phyloP scores from a whole-genome alignment of 2,329 filamentous ascomycete genomes.

The Calonectria ilicicola region DNA sequence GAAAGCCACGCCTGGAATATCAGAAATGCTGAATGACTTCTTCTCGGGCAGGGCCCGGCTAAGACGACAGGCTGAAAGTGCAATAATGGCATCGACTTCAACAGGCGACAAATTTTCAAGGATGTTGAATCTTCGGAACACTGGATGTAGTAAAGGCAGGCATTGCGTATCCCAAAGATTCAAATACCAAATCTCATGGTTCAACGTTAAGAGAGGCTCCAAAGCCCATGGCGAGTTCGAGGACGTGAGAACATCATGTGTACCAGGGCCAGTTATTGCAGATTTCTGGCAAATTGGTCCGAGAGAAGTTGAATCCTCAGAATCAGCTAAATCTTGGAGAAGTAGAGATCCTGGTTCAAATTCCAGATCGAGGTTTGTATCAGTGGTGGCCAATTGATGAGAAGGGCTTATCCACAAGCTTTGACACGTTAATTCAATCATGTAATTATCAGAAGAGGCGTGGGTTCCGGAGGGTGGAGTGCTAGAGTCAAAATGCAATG shows the following conservation, averaged over 20 bases:
- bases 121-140: not conserved
- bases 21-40: not conserved
- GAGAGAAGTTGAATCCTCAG: too few species aligned
- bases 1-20: not conserved
- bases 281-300: not conserved
- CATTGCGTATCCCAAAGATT: slow-evolving; percentile 20
- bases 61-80: slow-evolving; percentile 19
- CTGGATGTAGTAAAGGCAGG: slow-evolving; percentile 15
- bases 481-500: not conserved
- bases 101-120: not conserved
- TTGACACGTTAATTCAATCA: not conserved
- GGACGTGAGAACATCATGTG: not conserved
- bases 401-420: too few species aligned
- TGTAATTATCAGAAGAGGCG: not conserved
- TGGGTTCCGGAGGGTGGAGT: too few species aligned
- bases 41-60: slow-evolving; percentile 21
- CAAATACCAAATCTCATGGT: slow-evolving; percentile 10
- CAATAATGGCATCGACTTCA: slow-evolving; percentile 10
- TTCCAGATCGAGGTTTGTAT: not conserved
- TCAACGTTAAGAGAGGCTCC: not conserved
- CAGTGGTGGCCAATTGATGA: not conserved
- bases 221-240: not conserved
- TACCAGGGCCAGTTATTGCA: too few species aligned
- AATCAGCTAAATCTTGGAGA: not conserved
- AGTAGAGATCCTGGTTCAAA: not conserved